A percentile compares a stretch with the other conserved stretches of the same genome.
Conservation (phyloP, 2,329 filamentous ascomycete genomes). For the Pyricularia pennisetigena region DNA sequence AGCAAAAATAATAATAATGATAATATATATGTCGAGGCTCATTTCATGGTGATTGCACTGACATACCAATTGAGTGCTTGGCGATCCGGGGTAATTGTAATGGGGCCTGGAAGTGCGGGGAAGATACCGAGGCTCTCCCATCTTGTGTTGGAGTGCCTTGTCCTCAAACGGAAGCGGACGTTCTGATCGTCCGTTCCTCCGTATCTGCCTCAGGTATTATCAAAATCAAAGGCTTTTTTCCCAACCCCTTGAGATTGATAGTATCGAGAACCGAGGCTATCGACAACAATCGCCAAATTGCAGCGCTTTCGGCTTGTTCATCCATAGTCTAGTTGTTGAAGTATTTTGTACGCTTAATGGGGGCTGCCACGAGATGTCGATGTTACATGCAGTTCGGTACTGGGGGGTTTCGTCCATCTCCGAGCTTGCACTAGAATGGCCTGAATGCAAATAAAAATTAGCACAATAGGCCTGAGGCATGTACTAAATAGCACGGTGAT, state of each 20-base stretch:
- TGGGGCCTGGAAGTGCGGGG: neutral
- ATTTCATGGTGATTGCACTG: neutral
- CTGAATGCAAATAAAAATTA: neutral
- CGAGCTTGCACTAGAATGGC: neutral
- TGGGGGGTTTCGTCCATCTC: neutral
- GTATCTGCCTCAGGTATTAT: neutral
- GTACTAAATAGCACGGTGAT: neutral
- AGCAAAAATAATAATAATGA: neutral
- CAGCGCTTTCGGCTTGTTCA: neutral
- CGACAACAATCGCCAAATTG: neutral
- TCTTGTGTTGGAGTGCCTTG: neutral
- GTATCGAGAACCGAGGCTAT: neutral
- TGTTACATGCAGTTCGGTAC: neutral
- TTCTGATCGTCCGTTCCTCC: neutral
- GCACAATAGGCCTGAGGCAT: neutral
- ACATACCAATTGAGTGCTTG: neutral
- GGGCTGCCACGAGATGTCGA: neutral
- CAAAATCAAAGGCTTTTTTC: neutral
- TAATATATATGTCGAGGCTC: neutral
- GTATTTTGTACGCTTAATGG: neutral
- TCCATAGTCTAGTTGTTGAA: neutral
- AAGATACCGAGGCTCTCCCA: slow-evolving; percentile 4
- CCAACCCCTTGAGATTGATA: too few relatives aligned
- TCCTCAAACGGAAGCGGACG: neutral
- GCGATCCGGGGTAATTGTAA: neutral